Base-by-base conservation (phyloP, 305 asterid genomes). In the Fraxinus latifolia region DNA sequence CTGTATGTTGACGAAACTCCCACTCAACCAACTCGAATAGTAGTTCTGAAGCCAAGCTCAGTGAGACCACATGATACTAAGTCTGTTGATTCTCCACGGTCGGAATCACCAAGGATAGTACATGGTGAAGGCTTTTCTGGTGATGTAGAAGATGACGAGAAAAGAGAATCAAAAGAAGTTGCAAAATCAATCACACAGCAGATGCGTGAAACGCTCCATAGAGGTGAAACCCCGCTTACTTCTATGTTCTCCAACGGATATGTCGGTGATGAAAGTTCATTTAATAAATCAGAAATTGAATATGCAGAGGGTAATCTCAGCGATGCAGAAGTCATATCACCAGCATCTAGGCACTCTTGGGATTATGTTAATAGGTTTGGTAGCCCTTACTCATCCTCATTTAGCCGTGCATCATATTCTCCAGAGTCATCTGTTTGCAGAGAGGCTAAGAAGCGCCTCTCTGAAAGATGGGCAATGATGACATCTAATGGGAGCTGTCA, bases 1-100 rank as follows among this genome's bases (percentile, higher is more conserved):
- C 85, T 92, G 93, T 87, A 89, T 75, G 73, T 80, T 78, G 89
- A 87, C 82, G 91, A 89, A 65, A 85, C 60, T 83, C 74, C 89
- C 37, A 39, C 90, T 82, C 97, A 90, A 84, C 94, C 98, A 32
- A 96, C 98, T 12, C 92, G 98, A 77, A 96, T 96, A 79, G 99
- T 96, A 70, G 98, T 96, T 85, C 91, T 96, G 62, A 95, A 96
- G 83, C 98, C 99, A 71, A 92, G 91, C 91, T 86, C 91, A 53
- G 90, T 87, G 37, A 94, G 87, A 79, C 82, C 87, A 79, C 90
- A 50, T 42, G 90, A 89, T 67, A 84, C 84, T 62, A 89, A 87
- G 86, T 88, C 88, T 55, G 83, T 77, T 65, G 89, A 79, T 77
- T 92, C 95, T 72, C 92, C 95, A 25, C 92, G 85, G 71, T 85